Conservation (phyloP, 225 moss, liverwort and hornwort species). For the Thuidium tamariscinum region DNA sequence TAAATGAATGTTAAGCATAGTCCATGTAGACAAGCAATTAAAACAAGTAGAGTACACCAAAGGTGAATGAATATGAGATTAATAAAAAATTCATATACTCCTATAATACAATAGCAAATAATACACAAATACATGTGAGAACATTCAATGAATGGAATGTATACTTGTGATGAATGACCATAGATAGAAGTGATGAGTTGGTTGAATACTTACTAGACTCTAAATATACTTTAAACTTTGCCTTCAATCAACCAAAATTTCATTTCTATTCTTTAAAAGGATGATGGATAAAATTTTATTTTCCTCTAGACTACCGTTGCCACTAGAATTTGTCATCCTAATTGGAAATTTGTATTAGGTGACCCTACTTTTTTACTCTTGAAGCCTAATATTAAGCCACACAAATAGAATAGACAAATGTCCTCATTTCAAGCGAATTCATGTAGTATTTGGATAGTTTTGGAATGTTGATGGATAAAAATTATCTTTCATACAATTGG, state of each 20-base stretch:
- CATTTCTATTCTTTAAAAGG: neutral
- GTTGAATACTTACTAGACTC: neutral
- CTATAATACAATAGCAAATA: neutral
- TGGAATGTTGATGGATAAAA: neutral
- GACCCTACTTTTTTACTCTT: neutral
- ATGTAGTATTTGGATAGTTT: neutral
- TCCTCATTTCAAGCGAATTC: neutral
- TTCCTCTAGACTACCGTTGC: fast-evolving
- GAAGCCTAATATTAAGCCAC: neutral
- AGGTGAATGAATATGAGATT: neutral
- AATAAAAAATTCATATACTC: neutral
- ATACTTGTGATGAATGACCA: neutral
- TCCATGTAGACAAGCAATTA: fast-evolving
- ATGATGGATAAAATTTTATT: neutral
- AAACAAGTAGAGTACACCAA: neutral
- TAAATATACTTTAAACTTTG: too few relatives aligned
- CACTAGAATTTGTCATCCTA: neutral
- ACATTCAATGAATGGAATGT: neutral
- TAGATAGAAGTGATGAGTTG: neutral
- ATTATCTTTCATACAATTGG: neutral
- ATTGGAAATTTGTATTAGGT: neutral
- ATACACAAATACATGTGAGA: neutral
- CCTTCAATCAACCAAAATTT: neutral
- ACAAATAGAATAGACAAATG: neutral
- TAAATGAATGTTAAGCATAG: neutral